Conservation (phyloP, 2,329 filamentous ascomycete species). For the Amesomyces nigricolor region DNA sequence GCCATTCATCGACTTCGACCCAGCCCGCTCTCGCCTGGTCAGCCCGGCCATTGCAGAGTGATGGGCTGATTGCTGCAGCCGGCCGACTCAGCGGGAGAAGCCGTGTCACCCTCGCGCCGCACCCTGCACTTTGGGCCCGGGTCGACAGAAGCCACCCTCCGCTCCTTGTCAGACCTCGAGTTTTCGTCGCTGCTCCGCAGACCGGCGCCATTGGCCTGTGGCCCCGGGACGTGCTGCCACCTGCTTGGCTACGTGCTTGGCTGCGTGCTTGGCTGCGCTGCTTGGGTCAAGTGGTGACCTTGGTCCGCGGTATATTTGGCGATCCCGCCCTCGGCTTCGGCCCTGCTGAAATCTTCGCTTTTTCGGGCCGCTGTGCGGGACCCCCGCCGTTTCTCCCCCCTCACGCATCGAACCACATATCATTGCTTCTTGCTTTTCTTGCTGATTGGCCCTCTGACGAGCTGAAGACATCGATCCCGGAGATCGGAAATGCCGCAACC, state of each 20-base stretch:
- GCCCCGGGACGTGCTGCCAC: background rate
- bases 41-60: background rate
- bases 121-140: background rate
- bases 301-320: too few relatives aligned
- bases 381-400: background rate
- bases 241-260: too few relatives aligned
- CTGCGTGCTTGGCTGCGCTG: too few relatives aligned
- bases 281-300: too few relatives aligned
- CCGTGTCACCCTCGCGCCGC: slow-evolving; percentile 1
- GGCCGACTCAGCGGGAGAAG: slow-evolving; percentile 6
- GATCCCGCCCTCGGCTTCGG: too few relatives aligned
- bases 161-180: background rate
- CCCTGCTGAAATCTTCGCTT: background rate
- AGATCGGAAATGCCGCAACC: too few relatives aligned
- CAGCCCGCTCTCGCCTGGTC: background rate
- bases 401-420: background rate
- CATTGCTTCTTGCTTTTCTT: background rate
- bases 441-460: background rate
- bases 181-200: slow-evolving; percentile 1
- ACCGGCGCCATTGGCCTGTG: background rate
- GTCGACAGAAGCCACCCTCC: background rate
- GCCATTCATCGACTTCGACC: too few relatives aligned
- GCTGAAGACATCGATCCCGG: background rate
- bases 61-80: slow-evolving; percentile 9
- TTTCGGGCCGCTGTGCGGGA: background rate